A percentile compares a stretch with the other conserved stretches of the same genome.
phyloP scores from a whole-genome alignment of 2,329 filamentous ascomycete genomes.

The Boeremia exigua region DNA sequence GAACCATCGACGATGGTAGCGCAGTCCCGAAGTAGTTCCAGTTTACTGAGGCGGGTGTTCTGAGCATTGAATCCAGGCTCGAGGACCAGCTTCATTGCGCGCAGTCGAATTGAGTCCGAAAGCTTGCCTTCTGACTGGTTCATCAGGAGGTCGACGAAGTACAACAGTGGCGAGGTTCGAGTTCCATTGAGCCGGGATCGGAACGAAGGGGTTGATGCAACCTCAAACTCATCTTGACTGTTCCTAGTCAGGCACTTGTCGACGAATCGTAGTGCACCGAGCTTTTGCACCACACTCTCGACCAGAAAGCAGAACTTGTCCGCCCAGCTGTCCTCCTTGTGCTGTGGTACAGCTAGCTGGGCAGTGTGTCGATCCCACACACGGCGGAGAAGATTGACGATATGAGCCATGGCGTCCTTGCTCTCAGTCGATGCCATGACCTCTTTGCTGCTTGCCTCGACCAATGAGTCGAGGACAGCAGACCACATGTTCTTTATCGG shows the following conservation, averaged over 20 bases:
- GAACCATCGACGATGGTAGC: constrained; percentile 30
- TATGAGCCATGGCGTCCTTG: constrained; percentile 75
- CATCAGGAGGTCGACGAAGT: constrained; percentile 68
- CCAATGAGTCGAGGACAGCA: constrained; percentile 66
- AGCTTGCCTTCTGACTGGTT: constrained; percentile 48
- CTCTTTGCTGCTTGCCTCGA: constrained; percentile 78
- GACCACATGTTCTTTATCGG: constrained; percentile 67
- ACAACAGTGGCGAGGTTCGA: constrained; percentile 67
- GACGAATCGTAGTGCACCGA: constrained; percentile 59
- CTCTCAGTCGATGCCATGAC: constrained; percentile 87
- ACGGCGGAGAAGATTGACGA: constrained; percentile 71
- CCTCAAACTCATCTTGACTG: constrained; percentile 66
- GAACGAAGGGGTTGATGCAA: constrained; percentile 70
- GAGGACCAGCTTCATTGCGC: constrained; percentile 57
- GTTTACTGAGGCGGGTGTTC: constrained; percentile 42
- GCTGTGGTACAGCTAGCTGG: constrained; percentile 40
- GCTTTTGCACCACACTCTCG: constrained; percentile 56
- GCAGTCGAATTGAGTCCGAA: constrained; percentile 47
- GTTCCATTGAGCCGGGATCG: constrained; percentile 56
- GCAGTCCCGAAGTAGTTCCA: constrained; percentile 50
- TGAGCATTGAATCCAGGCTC: constrained; percentile 62
- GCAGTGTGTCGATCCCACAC: constrained; percentile 68
- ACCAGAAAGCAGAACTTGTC: constrained; percentile 60
- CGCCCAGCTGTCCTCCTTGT: constrained; percentile 52
- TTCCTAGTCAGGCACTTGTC: constrained; percentile 58